Base-by-base conservation (phyloP, 352 stramenopile species). In the Vaucheria bursata region DNA sequence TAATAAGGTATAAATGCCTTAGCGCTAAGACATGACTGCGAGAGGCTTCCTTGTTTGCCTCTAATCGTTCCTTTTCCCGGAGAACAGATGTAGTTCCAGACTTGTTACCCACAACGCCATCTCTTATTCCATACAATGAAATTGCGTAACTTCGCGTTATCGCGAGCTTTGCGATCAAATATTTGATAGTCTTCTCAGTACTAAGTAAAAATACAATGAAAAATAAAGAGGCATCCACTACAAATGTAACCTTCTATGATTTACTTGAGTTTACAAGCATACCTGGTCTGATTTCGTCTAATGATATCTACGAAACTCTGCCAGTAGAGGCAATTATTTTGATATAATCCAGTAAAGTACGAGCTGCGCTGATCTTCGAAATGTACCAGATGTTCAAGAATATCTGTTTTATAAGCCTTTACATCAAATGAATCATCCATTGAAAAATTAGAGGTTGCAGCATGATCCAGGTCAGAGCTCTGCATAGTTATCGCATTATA, bases 231-330 rank as follows among this genome's bases (percentile, higher is more conserved):
- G 12, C 39, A 50, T 12, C 39, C 39, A 12, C 39, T 12, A 50
- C 12, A 50, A 12, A 50, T 50, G 39, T 12, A 50, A 50, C 12
- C 5, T 12, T 50, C 12, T 5, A 5, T 12, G 39, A 50, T 50
- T 12, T 12, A 5, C 5, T 12, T 12, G 5, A 12, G 39, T 50
- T 50, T 5, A 50, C 39, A 12, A 12, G 39, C 12, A 38, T 38
- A 69, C 59, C 59, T 69, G 59, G 76, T 74, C 71, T 81, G 76
- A 74, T 74, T 81, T 25, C 76, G 64, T 33, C 66, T 38, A n/a
- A 81, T 81, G 32, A 81, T 29, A n/a, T 81, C 76, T 25, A 81
- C 76, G 50, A 81, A 81, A 39, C 76, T 78, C 71, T 81, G 73
- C 76, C 76, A 81, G 71, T 81, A 81, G 0, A 81, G 71, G 8